A percentile compares a stretch with the other conserved stretches of the same genome.
phyloP scores from a whole-genome alignment of 495 filamentous ascomycete species.

The Pseudoneurospora amorphoporcata region DNA sequence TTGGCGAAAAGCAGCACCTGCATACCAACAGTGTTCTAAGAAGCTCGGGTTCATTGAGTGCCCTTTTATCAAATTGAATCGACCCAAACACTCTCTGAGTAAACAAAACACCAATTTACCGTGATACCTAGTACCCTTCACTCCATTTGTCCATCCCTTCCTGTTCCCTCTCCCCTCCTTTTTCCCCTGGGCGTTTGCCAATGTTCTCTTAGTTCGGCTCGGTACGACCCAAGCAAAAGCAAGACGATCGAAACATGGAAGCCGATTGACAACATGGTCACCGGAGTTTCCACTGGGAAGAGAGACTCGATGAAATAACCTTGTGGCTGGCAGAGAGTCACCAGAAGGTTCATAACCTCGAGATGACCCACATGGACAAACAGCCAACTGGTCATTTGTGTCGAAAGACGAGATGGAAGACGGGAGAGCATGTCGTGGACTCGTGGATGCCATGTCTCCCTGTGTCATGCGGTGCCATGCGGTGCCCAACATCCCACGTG shows the following conservation, averaged over 20 bases:
- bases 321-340: neutral
- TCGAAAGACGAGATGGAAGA: neutral
- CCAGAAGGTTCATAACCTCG: neutral
- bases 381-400: too few relatives aligned
- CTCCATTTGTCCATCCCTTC: neutral
- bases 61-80: too few relatives aligned
- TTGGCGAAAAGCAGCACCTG: neutral
- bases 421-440: neutral
- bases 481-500: neutral
- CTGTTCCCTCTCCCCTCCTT: neutral
- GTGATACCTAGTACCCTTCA: neutral
- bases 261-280: neutral
- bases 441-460: neutral
- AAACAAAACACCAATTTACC: too few relatives aligned
- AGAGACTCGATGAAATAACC: neutral
- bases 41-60: neutral
- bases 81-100: too few relatives aligned
- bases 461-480: neutral
- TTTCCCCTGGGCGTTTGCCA: neutral
- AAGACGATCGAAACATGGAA: neutral
- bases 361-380: too few relatives aligned
- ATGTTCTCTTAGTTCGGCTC: neutral
- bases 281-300: neutral
- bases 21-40: neutral
- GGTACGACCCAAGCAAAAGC: neutral